phyloP scores from a whole-genome alignment of 208 protist species.

The Leishmania mexicana region DNA sequence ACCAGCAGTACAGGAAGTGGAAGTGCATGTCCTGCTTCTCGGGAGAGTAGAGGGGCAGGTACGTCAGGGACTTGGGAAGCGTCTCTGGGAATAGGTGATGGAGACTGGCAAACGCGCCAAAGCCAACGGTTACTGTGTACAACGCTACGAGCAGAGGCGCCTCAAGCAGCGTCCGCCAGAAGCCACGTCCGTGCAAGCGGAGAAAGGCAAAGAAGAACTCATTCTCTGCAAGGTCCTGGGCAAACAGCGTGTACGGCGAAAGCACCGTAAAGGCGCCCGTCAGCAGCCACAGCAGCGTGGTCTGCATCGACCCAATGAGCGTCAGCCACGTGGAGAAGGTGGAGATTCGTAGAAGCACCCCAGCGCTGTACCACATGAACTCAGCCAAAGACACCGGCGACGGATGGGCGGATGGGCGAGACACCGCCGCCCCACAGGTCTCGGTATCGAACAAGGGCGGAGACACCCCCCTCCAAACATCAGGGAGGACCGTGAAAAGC shows the following conservation, averaged over 20 bases:
- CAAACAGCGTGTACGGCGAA: conserved; percentile 14
- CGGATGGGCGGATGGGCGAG: no score
- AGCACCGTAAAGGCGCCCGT: conserved; percentile 15
- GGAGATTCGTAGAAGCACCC: conserved; percentile 19
- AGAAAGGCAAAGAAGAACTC: conserved; percentile 21
- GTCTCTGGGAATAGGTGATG: conserved; percentile 14
- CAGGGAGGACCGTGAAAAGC: conserved; percentile 10
- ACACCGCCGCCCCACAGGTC: conserved; percentile 8
- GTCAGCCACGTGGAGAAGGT: conserved; percentile 26
- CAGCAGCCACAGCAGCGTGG: conserved; percentile 21
- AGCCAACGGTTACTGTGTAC: conserved; percentile 20
- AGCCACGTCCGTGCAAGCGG: neutral
- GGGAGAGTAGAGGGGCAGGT: conserved; percentile 17
- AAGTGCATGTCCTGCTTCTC: conserved; percentile 8
- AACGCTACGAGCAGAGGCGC: conserved; percentile 13
- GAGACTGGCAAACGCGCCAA: conserved; percentile 15
- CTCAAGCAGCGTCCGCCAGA: conserved; percentile 23
- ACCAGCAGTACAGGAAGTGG: conserved; percentile 20
- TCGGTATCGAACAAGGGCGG: conserved; percentile 17
- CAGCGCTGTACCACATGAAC: conserved; percentile 9
- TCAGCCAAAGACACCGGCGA: neutral
- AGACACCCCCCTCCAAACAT: conserved; percentile 9
- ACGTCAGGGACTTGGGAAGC: conserved; percentile 19
- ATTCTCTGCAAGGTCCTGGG: neutral
- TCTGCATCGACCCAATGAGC: conserved; percentile 14